phyloP scores from a whole-genome alignment of 169 alveolate species.

The Babesia bovis region DNA sequence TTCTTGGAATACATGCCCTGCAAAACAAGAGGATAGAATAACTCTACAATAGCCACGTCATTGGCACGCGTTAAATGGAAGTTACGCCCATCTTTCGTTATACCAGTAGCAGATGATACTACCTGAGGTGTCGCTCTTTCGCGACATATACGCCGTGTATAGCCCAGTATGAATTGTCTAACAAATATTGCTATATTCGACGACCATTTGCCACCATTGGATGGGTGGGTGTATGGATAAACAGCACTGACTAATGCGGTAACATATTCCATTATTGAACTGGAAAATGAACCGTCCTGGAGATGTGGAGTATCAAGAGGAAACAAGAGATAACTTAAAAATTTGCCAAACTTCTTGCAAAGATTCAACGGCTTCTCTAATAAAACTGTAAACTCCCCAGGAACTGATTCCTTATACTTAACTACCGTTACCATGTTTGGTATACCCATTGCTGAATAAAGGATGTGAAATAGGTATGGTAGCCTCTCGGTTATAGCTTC shows the following conservation, averaged over 20 bases:
- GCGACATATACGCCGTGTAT: slow-evolving; percentile 31
- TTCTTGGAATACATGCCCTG: slow-evolving; percentile 56
- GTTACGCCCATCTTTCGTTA: neutral
- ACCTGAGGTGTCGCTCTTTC: slow-evolving; percentile 14
- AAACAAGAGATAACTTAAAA: slow-evolving; percentile 14
- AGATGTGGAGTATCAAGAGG: neutral
- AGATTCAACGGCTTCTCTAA: slow-evolving; percentile 24
- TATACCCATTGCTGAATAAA: slow-evolving; percentile 12
- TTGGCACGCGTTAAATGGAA: neutral
- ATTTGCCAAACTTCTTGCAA: slow-evolving; percentile 36
- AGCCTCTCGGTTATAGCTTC: slow-evolving; percentile 17
- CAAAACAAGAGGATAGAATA: slow-evolving; percentile 30
- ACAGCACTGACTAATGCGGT: slow-evolving; percentile 34
- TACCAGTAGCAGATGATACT: slow-evolving; percentile 1
- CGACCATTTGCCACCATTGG: slow-evolving; percentile 66
- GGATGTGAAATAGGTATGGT: slow-evolving; percentile 35
- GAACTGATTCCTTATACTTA: slow-evolving; percentile 42
- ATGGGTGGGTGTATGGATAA: slow-evolving; percentile 69
- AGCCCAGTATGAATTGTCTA: slow-evolving; percentile 22
- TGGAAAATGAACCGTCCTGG: neutral
- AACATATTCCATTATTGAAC: slow-evolving; percentile 26
- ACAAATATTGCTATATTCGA: slow-evolving; percentile 43
- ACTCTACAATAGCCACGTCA: slow-evolving; percentile 22
- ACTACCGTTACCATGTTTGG: slow-evolving; percentile 31
- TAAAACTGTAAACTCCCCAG: slow-evolving; percentile 46